Evolutionary conservation across 2,329 filamentous ascomycete genomes (phyloP), one percentile per base, ranked within the genome.

Genomic region (Aspergillus fructus): DNA sequence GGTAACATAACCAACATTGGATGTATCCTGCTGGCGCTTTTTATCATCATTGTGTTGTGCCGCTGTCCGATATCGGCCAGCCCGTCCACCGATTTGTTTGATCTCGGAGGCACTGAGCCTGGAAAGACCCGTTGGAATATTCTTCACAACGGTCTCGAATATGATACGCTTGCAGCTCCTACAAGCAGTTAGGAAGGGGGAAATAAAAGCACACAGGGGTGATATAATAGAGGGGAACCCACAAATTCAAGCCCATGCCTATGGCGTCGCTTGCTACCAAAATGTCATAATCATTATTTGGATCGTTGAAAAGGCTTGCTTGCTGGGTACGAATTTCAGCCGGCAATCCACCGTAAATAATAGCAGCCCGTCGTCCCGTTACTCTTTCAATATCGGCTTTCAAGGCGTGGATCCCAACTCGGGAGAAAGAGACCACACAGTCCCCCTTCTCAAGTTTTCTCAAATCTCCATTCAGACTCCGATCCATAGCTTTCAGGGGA

Each of bases 241-340:
- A 92, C 72, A 99, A 76, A 68, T 99, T 99, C 21, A 99, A 79
- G 1, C 96, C 94, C 93, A 99, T 97, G 39, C 94, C 94, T 61
- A 99, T 93, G 47, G 94, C 94, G 75, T 97, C 92, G 66, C 91
- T 97, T 8, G 96, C 94, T 24, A 94, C 93, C 5, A 99, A 80
- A 65, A 87, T 96, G 71, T 99, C 94, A 70, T 97, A 99, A 59
- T 97, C 93, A 71, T 96, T 99, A 70, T 96, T 76, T 0, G 92
- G 93, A 62, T 97, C 90, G 69, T 99, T 99, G 81, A 99, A 99
- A 0, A 97, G 80, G 15, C 86, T 86, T 0, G 94, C 94, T 76
- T 99, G 94, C 69, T 93, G 87, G 3, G 92, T 91, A 60, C 94
- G 85, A 41, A 93, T 96, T 72, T 99, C 94, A 1, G 94, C 93